Conservation (phyloP, 805 yeast species). For the Candida sphagnicola region DNA sequence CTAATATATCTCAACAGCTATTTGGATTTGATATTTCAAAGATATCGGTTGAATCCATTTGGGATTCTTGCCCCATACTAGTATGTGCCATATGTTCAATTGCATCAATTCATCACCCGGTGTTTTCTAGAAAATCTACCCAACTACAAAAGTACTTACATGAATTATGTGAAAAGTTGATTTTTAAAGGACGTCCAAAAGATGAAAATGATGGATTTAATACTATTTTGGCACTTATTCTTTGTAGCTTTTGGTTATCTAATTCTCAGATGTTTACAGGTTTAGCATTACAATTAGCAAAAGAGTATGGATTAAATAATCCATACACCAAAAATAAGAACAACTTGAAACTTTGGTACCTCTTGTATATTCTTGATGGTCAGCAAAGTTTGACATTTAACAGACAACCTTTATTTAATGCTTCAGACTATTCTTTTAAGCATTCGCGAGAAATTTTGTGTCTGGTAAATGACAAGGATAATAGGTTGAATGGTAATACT, state of each 20-base stretch:
- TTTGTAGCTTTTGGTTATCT: constrained; percentile 68
- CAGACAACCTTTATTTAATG: constrained; percentile 52
- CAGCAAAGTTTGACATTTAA: constrained; percentile 62
- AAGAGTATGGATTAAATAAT: constrained; percentile 44
- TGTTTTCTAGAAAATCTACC: constrained; percentile 24
- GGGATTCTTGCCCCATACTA: constrained; percentile 55
- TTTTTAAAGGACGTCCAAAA: constrained; percentile 34
- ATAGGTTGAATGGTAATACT: background rate
- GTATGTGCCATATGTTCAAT: constrained; percentile 59
- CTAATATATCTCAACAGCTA: constrained; percentile 56
- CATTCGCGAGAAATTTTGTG: constrained; percentile 41
- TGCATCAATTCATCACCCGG: constrained; percentile 58
- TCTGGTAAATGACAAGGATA: constrained; percentile 5
- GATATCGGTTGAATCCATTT: constrained; percentile 45
- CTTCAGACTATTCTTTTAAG: constrained; percentile 41
- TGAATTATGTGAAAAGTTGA: constrained; percentile 29
- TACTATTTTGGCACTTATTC: constrained; percentile 58
- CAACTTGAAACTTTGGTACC: constrained; percentile 60
- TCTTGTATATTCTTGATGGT: constrained; percentile 62
- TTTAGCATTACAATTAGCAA: constrained; percentile 62
- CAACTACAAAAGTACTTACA: constrained; percentile 28
- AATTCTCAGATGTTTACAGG: constrained; percentile 65
- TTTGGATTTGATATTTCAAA: constrained; percentile 60
- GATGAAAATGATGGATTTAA: constrained; percentile 50
- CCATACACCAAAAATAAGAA: constrained; percentile 31